Percentiles rank a stretch among this genome's conserved stretches.
Evolutionary conservation across 257 asterid genomes (phyloP).

Genomic region (Solanum dulcamara): DNA sequence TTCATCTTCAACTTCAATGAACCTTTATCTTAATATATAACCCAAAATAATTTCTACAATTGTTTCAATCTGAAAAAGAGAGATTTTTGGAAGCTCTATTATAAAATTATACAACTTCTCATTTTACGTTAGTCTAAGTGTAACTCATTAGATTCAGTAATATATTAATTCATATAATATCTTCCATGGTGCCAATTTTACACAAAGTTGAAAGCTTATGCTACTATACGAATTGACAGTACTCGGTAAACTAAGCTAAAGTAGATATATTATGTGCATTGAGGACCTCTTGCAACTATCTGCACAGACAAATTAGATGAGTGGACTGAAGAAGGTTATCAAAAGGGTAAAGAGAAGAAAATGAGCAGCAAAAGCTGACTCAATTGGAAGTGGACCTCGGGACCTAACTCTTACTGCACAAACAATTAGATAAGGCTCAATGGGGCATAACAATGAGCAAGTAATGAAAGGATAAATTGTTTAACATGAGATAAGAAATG

Average conservation of each 20-base stretch:
- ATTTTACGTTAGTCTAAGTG: not conserved
- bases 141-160: not conserved
- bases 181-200: not conserved
- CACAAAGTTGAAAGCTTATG: not conserved
- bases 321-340: constrained; percentile 8
- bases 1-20: not conserved
- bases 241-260: not conserved
- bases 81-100: not conserved
- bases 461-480: constrained; percentile 20
- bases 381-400: constrained; percentile 10
- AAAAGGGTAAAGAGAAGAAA: not conserved
- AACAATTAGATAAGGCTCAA: constrained; percentile 35
- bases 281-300: constrained; percentile 28
- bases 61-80: not conserved
- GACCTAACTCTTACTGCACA: constrained; percentile 15
- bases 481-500: constrained; percentile 3
- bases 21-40: not conserved
- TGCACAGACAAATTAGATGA: constrained; percentile 36
- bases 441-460: constrained; percentile 27
- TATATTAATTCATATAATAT: not conserved
- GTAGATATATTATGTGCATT: constrained; percentile 30
- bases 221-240: not conserved
- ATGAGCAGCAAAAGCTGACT: constrained; percentile 13
- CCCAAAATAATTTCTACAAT: not conserved
- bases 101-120: not conserved